Evolutionary conservation across 2,329 filamentous ascomycete genomes (phyloP).

Genomic region (Sporothrix schenckii): DNA sequence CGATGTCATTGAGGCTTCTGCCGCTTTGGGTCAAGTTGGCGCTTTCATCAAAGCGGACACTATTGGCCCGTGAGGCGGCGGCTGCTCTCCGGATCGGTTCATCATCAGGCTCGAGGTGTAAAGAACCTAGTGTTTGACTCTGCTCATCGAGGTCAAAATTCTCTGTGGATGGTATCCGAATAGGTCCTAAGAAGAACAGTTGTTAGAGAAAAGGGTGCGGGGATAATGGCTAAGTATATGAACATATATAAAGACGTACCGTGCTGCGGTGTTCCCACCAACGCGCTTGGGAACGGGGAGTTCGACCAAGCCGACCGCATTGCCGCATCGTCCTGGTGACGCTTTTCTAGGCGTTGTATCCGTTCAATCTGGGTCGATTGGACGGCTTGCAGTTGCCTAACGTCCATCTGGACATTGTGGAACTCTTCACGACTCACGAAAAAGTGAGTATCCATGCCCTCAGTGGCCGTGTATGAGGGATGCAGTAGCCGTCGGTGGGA

Average conservation of each 20-base stretch:
- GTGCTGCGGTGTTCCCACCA: conserved; percentile 83
- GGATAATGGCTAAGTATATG: not conserved
- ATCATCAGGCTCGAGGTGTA: conserved; percentile 86
- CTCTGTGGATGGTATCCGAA: conserved; percentile 78
- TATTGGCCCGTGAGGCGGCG: conserved; percentile 89
- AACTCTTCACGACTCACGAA: conserved; percentile 64
- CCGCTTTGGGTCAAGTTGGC: conserved; percentile 80
- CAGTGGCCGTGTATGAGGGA: conserved; percentile 27
- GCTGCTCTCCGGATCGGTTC: conserved; percentile 76
- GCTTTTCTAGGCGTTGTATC: conserved; percentile 64
- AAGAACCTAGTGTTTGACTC: conserved; percentile 74
- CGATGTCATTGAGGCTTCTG: conserved; percentile 81
- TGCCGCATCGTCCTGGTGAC: conserved; percentile 67
- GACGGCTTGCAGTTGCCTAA: conserved; percentile 67
- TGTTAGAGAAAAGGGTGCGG: conserved; percentile 10
- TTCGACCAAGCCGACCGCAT: conserved; percentile 87
- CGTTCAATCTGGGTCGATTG: conserved; percentile 66
- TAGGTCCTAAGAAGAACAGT: conserved; percentile 61
- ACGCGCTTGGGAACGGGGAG: conserved; percentile 84
- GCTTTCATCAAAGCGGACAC: conserved; percentile 95
- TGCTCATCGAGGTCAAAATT: conserved; percentile 92
- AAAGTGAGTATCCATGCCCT: conserved; percentile 67
- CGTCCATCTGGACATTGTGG: conserved; percentile 70
- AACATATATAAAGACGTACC: conserved; percentile 57
- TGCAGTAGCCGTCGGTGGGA: not conserved